Conservation (phyloP, 1,284 basidiomycete genomes). For the Ceratobasidium sp. region DNA sequence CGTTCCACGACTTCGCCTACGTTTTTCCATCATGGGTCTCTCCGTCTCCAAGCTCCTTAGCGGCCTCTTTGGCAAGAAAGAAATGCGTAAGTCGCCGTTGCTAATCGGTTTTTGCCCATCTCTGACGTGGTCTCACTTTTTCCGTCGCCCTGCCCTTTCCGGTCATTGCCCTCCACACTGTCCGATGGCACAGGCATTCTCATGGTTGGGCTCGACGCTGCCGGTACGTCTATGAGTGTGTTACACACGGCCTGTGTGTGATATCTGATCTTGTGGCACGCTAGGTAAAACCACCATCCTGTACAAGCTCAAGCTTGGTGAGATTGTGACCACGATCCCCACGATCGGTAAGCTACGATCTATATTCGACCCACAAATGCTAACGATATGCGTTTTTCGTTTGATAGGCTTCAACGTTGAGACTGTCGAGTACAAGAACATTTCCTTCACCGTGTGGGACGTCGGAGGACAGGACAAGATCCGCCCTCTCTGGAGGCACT, state of each 20-base stretch:
- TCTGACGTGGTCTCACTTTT: conserved; percentile 32
- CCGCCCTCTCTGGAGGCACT: conserved; percentile 97
- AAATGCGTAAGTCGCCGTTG: conserved; percentile 83
- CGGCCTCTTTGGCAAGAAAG: conserved; percentile 96
- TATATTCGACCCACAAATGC: conserved; percentile 48
- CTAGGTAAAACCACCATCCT: conserved; percentile 89
- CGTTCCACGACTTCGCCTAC: conserved; percentile 2
- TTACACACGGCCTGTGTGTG: neutral
- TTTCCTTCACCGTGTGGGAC: conserved; percentile 90
- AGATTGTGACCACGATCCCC: conserved; percentile 99
- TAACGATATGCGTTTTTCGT: neutral
- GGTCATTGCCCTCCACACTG: neutral
- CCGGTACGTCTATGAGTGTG: conserved; percentile 65
- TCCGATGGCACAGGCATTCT: conserved; percentile 58
- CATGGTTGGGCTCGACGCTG: conserved; percentile 93
- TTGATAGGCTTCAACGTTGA: conserved; percentile 93
- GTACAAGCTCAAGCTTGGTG: conserved; percentile 97
- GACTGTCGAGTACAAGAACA: conserved; percentile 92
- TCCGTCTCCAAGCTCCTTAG: conserved; percentile 81
- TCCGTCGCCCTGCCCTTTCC: neutral
- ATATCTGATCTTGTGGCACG: conserved; percentile 19
- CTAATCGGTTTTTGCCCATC: conserved; percentile 44
- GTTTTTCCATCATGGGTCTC: conserved; percentile 72
- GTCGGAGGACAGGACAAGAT: conserved; percentile 90
- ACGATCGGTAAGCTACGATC: conserved; percentile 80